These are phyloP conservation scores for Cardamine resedifolia DNA, from an alignment of 345 rosid species.

Conservation along the genomic window DNA sequence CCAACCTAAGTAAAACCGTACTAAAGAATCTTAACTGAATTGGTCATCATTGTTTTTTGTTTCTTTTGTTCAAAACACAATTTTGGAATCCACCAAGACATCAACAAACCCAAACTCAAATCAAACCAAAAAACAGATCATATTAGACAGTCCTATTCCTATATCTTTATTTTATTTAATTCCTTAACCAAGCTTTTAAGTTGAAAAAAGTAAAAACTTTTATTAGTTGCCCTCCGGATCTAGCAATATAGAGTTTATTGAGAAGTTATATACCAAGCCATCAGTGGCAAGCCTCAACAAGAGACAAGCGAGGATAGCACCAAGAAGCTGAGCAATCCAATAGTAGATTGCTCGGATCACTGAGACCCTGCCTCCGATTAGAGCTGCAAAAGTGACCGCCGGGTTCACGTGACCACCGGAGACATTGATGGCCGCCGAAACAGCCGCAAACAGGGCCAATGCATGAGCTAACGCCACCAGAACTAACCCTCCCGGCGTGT, in stretches of 20 bases:
- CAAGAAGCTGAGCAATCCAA: constrained; percentile 80
- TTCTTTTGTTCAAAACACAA: neutral
- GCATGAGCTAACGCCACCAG: constrained; percentile 69
- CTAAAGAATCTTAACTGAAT: neutral
- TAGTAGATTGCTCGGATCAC: constrained; percentile 58
- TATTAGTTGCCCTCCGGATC: neutral
- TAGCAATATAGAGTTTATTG: neutral
- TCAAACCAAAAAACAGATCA: neutral
- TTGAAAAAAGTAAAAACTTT: neutral
- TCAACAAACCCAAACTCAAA: neutral
- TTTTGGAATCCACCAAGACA: neutral
- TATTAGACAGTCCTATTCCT: neutral
- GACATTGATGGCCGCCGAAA: constrained; percentile 57
- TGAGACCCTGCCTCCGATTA: constrained; percentile 66
- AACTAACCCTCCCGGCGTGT: constrained; percentile 48
- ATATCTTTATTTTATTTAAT: too few relatives aligned
- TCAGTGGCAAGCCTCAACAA: constrained; percentile 59
- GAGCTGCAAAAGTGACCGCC: constrained; percentile 69
- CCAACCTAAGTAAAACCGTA: neutral
- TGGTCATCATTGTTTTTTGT: neutral
- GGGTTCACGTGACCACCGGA: constrained; percentile 85
- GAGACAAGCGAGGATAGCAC: constrained; percentile 61
- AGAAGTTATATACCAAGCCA: constrained; percentile 52
- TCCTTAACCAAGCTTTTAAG: neutral
- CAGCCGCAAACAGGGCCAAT: constrained; percentile 57